Base-by-base conservation (phyloP, 2,329 filamentous ascomycete species). In the Penicillium sp. region DNA sequence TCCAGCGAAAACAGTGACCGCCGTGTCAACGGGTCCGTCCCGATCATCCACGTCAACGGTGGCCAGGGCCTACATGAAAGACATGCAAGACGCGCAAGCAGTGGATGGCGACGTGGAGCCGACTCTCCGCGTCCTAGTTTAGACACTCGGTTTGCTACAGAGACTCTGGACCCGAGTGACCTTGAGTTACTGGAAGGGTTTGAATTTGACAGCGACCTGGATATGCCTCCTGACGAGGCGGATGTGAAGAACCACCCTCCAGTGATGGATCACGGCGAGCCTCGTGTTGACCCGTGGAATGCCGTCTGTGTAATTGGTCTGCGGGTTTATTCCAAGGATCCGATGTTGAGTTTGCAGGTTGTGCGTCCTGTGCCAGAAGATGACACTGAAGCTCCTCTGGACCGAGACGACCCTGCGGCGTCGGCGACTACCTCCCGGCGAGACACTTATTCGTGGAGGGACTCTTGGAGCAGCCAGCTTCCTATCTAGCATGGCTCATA, bases 261-360 rank as follows among this genome's bases (percentile, higher is more conserved):
- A 3, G 49, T 50, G 8, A 32, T 31, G 2, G 42, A 52, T 1
- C 5, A 45, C 6, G 52, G 62, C 4, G 56, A 49, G 15, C 53
- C 44, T 50, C 54, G 21, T 56, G 56, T 42, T 13, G 70, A 74
- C 56, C 82, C 82, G 0, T 86, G 83, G 83, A 84, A 85, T 61
- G 83, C 83, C 0, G 77, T 85, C 1, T 84, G 81, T 57, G 82
- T 86, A 16, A 77, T 86, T 5, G 83, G 83, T 0, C 66, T 86
- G 31, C 74, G 82, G 6, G 82, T 86, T 0, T 86, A 83, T 62
- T 79, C 77, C 10, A 77, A 81, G 56, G 79, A 82, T 57, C 72
- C 71, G 6, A 66, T 69, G 40, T 75, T 84, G 35, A 77, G 72
- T 3, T 76, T 86, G 18, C 75, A 80, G 58, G 81, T 84, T 9